phyloP scores from a whole-genome alignment of 768 basidiomycete species.

The Lactarius trivialis region DNA sequence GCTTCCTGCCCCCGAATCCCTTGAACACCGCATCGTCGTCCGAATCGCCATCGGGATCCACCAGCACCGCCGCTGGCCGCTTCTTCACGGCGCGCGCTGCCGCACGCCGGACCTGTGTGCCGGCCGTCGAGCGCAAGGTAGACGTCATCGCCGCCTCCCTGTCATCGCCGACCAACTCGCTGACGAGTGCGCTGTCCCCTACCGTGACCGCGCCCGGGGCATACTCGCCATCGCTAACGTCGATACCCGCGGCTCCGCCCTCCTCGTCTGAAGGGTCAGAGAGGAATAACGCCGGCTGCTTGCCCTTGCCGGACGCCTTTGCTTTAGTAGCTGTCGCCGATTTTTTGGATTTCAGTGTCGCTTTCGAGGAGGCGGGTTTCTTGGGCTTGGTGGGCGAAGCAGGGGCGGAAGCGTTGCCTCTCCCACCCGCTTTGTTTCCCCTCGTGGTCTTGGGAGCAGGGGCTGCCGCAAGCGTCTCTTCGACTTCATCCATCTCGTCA shows the following conservation, averaged over 20 bases:
- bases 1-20: conserved; percentile 42
- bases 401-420: not conserved
- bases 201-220: too few relatives aligned
- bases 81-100: conserved; percentile 18
- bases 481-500: not conserved
- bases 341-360: not conserved
- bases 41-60: conserved; percentile 53
- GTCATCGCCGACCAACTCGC: not conserved
- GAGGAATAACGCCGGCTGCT: conserved; percentile 15
- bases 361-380: not conserved
- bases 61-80: conserved; percentile 16
- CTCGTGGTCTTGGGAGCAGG: not conserved
- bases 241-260: not conserved
- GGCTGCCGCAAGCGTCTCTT: not conserved
- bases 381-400: not conserved
- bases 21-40: conserved; percentile 63
- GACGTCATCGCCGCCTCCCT: conserved; percentile 21
- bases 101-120: conserved; percentile 24
- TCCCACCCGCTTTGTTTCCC: not conserved
- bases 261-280: conserved; percentile 19
- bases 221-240: not conserved
- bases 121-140: conserved; percentile 25
- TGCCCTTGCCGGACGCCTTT: not conserved
- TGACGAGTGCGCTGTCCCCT: not conserved
- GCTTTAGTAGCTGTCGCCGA: not conserved